phyloP scores from a whole-genome alignment of 257 asterid genomes.

The Asclepias syriaca region DNA sequence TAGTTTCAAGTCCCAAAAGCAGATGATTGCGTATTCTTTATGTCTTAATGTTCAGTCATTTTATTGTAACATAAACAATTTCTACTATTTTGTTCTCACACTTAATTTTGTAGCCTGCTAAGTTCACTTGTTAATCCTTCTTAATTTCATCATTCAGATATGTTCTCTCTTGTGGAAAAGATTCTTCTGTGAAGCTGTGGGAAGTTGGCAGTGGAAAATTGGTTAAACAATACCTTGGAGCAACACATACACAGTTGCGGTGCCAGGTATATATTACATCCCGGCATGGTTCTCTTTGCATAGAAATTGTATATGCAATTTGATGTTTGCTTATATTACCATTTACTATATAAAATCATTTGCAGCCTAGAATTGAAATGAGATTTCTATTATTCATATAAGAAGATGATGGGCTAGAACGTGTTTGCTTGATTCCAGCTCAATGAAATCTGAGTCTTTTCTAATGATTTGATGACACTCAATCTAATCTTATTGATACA shows the following conservation, averaged over 20 bases:
- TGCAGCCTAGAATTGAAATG: not conserved
- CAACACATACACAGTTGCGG: conserved; percentile 49
- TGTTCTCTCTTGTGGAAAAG: conserved; percentile 72
- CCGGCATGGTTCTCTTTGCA: conserved; percentile 14
- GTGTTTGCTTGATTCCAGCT: not conserved
- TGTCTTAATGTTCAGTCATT: not conserved
- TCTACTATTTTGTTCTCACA: not conserved
- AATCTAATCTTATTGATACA: conserved; percentile 3
- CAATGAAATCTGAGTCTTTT: not conserved
- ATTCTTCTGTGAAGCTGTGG: conserved; percentile 79
- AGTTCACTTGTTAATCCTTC: not conserved
- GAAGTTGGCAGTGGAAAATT: conserved; percentile 68
- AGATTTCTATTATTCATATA: not conserved
- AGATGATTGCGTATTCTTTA: not conserved
- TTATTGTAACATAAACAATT: not conserved
- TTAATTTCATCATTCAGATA: conserved; percentile 46
- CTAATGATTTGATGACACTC: not conserved
- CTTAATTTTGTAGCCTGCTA: not conserved
- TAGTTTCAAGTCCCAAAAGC: not conserved
- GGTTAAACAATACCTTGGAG: conserved; percentile 67
- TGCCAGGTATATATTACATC: conserved; percentile 51
- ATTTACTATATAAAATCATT: not conserved
- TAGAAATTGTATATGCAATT: not conserved
- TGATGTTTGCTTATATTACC: not conserved
- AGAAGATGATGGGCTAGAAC: not conserved